Evolutionary conservation across 2,329 filamentous ascomycete species (phyloP).

Genomic region (Aspergillus vadensis): DNA sequence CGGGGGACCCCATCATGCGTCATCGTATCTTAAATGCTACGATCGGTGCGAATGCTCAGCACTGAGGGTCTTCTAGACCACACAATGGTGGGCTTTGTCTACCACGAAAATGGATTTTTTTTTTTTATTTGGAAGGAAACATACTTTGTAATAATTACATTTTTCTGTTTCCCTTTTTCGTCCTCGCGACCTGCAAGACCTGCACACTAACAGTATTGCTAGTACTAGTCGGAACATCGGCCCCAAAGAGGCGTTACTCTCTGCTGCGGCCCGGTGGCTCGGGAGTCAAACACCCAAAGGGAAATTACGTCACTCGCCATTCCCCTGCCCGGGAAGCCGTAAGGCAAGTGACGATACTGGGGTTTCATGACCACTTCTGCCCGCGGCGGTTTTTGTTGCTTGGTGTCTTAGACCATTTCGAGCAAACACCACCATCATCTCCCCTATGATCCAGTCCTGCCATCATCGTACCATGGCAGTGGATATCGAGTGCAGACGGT

Average conservation of each 20-base stretch:
- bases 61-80: background rate
- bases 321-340: background rate
- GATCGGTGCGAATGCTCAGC: background rate
- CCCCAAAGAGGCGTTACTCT: conserved; percentile 23
- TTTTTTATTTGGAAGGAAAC: no score
- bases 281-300: conserved; percentile 9
- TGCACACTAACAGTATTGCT: background rate
- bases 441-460: background rate
- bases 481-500: background rate
- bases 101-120: no score
- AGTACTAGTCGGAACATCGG: conserved; percentile 13
- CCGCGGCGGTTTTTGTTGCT: background rate
- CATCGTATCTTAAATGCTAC: background rate
- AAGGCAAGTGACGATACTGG: conserved; percentile 1
- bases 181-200: background rate
- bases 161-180: conserved; percentile 12
- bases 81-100: background rate
- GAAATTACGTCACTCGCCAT: conserved; percentile 4
- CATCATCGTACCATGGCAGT: conserved; percentile 1
- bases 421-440: background rate
- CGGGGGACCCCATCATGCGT: background rate
- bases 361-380: background rate
- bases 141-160: background rate
- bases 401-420: conserved; percentile 4
- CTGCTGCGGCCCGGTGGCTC: conserved; percentile 18